A percentile compares a stretch with the other conserved stretches of the same genome.
phyloP scores from a whole-genome alignment of 768 basidiomycete species.

The Phanerochaete carnosa region DNA sequence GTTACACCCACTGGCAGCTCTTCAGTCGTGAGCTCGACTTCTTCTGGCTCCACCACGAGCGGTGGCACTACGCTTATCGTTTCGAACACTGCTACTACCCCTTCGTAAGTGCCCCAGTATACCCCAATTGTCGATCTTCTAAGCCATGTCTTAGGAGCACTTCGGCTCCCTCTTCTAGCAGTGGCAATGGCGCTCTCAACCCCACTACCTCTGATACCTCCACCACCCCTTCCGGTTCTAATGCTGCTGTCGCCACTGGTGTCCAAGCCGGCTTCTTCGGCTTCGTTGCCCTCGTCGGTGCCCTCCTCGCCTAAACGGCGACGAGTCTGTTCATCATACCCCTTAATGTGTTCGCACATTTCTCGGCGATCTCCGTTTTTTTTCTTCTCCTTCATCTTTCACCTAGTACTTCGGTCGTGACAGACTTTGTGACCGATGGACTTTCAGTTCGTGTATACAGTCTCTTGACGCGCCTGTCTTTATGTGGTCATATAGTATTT shows the following conservation, averaged over 20 bases:
- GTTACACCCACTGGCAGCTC: conserved; percentile 24
- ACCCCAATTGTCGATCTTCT: neutral
- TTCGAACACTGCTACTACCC: neutral
- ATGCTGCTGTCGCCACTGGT: conserved; percentile 28
- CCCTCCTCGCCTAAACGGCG: conserved; percentile 28
- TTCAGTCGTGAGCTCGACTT: conserved; percentile 1
- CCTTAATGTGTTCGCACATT: neutral
- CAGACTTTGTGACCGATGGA: conserved; percentile 1
- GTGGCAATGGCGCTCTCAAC: conserved; percentile 15
- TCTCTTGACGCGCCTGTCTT: conserved; percentile 14
- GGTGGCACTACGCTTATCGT: neutral
- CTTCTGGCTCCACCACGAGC: conserved; percentile 6
- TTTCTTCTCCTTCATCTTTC: conserved; percentile 2
- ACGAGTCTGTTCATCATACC: neutral
- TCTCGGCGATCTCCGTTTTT: neutral
- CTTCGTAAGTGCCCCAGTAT: neutral
- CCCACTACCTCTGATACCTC: conserved; percentile 20
- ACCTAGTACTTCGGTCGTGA: neutral
- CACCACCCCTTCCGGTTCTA: conserved; percentile 20
- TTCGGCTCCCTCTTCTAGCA: conserved; percentile 7
- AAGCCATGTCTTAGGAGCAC: conserved; percentile 6
- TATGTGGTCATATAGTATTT: conserved; percentile 12
- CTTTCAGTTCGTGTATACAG: conserved; percentile 4
- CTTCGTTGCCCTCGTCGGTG: conserved; percentile 34
- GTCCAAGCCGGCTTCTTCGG: conserved; percentile 31